phyloP scores from a whole-genome alignment of 2,329 filamentous ascomycete genomes.

The Sclerotinia trifoliorum region DNA sequence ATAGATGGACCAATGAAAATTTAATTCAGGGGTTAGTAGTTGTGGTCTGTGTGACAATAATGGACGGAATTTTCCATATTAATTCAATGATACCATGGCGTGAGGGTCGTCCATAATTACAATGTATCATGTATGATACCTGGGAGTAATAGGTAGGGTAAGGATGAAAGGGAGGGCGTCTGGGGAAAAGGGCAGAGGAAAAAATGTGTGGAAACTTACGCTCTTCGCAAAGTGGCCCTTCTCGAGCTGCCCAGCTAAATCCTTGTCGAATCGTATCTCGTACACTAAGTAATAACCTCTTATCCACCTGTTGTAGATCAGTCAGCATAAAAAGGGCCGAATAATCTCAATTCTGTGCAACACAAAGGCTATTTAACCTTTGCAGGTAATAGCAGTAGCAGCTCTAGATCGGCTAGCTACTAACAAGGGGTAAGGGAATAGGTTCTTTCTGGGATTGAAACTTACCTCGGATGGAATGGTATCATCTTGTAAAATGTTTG shows the following conservation, averaged over 20 bases:
- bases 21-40: background rate
- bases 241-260: slow-evolving; percentile 92
- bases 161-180: background rate
- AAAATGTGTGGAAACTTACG: slow-evolving; percentile 57
- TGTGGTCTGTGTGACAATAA: background rate
- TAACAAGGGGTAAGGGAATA: slow-evolving; percentile 4
- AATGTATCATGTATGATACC: slow-evolving; percentile 3
- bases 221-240: slow-evolving; percentile 97
- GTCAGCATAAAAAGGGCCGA: slow-evolving; percentile 36
- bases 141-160: background rate
- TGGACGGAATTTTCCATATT: slow-evolving; percentile 20
- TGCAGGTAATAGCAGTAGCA: slow-evolving; percentile 9
- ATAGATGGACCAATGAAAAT: slow-evolving; percentile 29
- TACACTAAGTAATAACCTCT: slow-evolving; percentile 81
- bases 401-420: background rate
- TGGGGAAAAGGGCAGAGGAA: slow-evolving; percentile 22
- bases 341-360: slow-evolving; percentile 20
- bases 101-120: background rate
- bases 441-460: slow-evolving; percentile 27
- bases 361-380: slow-evolving; percentile 10
- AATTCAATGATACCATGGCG: background rate
- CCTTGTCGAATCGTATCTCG: slow-evolving; percentile 93
- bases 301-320: slow-evolving; percentile 66
- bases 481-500: slow-evolving; percentile 96
- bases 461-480: slow-evolving; percentile 82